Evolutionary conservation across 345 rosid genomes (phyloP), one percentile per base, ranked within the genome.

Genomic region (Gossypium bickii): DNA sequence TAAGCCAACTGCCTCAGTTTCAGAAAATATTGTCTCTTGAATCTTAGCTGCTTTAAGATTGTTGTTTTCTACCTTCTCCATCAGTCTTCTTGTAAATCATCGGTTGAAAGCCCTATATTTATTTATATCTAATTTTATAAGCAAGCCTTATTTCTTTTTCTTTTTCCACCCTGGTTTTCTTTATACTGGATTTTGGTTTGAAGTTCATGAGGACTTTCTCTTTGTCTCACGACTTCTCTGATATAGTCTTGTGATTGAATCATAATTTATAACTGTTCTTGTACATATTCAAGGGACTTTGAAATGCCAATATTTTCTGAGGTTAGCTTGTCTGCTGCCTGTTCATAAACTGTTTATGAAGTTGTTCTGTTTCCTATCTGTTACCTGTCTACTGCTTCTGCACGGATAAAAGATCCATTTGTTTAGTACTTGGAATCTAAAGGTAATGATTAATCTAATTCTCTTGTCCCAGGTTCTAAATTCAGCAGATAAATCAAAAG

Each of bases 401-500:
- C 41, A 9, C 47, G 22, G 24, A 62, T 5, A 20, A 12, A 59
- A 16, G 24, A 44, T 52, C 47, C 34, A 38, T 9, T 41, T 22
- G 27, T 49, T 67, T 51, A 24, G 1, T 41, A 48, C 34, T 55
- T 27, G 16, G 20, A 45, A 65, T 11, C 47, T 47, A 11, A 11
- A 9, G 51, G 51, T 47, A 47, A 44, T 68, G 12, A 12, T 72
- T 59, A 25, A 53, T 13, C 53, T 65, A 5, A 9, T 56, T 75
- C 73, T 52, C 38, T 76, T 60, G 43, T 60, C 22, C 27, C 89
- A 92, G 97, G 88, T 71, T 78, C 88, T 82, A 24, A 83, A 69
- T 80, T 82, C 86, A 12, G 86, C 89, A 60, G 98, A 93, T 71
- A 91, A 93, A 78, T 83, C 90, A 60, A 93, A 91, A 84, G 78